Percentiles rank a stretch among this genome's conserved stretches.
phyloP scores from a whole-genome alignment of 2,329 filamentous ascomycete species.

The Fusarium sp. region DNA sequence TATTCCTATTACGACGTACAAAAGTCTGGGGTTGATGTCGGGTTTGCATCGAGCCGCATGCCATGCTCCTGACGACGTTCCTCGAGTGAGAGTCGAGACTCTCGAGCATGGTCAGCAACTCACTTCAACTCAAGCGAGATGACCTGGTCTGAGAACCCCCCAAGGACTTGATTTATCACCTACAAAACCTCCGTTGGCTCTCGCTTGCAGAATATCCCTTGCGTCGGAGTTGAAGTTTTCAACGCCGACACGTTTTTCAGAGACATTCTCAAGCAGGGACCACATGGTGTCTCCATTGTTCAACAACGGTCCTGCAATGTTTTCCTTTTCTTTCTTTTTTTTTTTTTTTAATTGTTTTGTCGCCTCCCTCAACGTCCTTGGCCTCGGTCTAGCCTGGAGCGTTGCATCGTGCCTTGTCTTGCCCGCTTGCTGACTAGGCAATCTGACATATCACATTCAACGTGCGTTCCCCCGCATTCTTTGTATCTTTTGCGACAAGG shows the following conservation, averaged over 20 bases:
- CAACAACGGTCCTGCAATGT: slow-evolving; percentile 14
- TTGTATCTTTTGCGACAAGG: slow-evolving; percentile 15
- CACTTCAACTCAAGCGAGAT: slow-evolving; percentile 17
- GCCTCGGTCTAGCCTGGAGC: slow-evolving; percentile 26
- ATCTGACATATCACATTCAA: slow-evolving; percentile 43
- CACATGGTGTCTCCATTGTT: slow-evolving; percentile 27
- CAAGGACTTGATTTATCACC: slow-evolving; percentile 13
- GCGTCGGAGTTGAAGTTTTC: slow-evolving; percentile 6
- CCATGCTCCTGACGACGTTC: slow-evolving; percentile 21
- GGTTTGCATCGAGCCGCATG: slow-evolving; percentile 21
- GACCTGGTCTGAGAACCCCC: background rate
- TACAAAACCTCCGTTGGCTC: slow-evolving; percentile 5
- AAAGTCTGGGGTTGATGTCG: slow-evolving; percentile 19
- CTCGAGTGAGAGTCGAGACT: background rate
- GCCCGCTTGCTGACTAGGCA: slow-evolving; percentile 26
- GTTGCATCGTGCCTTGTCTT: slow-evolving; percentile 43
- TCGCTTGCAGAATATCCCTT: slow-evolving; percentile 16
- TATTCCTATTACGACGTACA: slow-evolving; percentile 9
- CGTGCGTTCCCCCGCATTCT: slow-evolving; percentile 45
- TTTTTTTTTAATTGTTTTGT: slow-evolving; percentile 10
- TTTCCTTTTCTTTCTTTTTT: background rate
- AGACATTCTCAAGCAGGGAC: slow-evolving; percentile 36
- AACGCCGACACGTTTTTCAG: slow-evolving; percentile 36
- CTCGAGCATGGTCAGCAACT: slow-evolving; percentile 12
- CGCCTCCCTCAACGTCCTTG: slow-evolving; percentile 16